Conservation (phyloP, 2,329 filamentous ascomycete species). For the Pseudodiploospora longispora region DNA sequence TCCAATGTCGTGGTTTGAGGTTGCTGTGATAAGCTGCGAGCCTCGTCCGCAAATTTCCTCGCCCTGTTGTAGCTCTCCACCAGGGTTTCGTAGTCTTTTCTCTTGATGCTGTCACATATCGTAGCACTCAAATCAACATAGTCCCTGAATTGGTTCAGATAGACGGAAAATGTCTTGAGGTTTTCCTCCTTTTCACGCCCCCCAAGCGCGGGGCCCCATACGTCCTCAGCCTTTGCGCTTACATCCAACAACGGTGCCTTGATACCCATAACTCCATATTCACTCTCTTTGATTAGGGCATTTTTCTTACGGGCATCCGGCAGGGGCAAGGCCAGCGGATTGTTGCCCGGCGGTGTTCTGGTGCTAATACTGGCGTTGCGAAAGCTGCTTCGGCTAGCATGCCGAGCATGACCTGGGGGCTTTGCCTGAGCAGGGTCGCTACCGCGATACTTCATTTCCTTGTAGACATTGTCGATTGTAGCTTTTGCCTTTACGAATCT, state of each 20-base stretch:
- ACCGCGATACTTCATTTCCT: constrained; percentile 80
- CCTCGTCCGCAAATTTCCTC: constrained; percentile 73
- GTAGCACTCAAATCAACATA: constrained; percentile 73
- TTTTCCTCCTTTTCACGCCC: constrained; percentile 86
- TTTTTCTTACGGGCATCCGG: constrained; percentile 70
- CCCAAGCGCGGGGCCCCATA: constrained; percentile 91
- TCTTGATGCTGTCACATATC: constrained; percentile 77
- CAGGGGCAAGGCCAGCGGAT: constrained; percentile 27
- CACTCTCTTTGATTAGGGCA: constrained; percentile 83
- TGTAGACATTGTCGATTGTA: constrained; percentile 97
- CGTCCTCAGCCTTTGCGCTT: constrained; percentile 88
- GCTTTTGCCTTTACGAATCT: constrained; percentile 95
- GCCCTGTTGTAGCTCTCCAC: constrained; percentile 82
- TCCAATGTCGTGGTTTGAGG: constrained; percentile 50
- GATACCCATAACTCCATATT: constrained; percentile 82
- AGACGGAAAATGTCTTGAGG: constrained; percentile 67
- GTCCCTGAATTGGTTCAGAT: constrained; percentile 70
- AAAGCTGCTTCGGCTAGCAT: constrained; percentile 59
- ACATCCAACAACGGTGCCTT: constrained; percentile 82
- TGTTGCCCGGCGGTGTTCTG: constrained; percentile 15
- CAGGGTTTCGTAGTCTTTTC: constrained; percentile 81
- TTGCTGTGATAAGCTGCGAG: constrained; percentile 57
- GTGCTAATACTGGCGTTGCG: constrained; percentile 33
- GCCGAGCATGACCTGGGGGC: constrained; percentile 47
- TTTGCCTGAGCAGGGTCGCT: constrained; percentile 39